Conservation (phyloP, 2,329 filamentous ascomycete genomes). For the Fusarium mexicanum region DNA sequence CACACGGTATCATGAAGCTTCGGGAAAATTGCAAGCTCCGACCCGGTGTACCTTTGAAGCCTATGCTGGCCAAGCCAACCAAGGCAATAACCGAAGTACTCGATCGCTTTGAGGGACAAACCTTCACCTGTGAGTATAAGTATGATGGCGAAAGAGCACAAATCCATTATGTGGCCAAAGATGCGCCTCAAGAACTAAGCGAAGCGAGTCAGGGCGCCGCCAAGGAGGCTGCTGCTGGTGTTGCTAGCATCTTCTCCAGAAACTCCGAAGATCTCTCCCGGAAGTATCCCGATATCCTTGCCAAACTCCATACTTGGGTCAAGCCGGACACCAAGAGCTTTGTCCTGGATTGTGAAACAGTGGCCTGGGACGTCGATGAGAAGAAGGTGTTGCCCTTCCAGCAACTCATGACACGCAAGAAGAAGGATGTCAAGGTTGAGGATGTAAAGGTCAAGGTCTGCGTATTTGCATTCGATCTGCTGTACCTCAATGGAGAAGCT, state of each 20-base stretch:
- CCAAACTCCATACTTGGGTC: conserved; percentile 88
- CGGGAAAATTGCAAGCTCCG: conserved; percentile 88
- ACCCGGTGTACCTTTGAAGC: conserved; percentile 93
- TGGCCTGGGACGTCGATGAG: conserved; percentile 93
- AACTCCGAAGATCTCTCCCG: conserved; percentile 98
- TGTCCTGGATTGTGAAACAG: conserved; percentile 97
- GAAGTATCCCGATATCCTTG: conserved; percentile 96
- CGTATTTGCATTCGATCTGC: conserved; percentile 93
- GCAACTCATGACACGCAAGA: conserved; percentile 96
- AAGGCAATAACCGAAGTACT: conserved; percentile 98
- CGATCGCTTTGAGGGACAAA: conserved; percentile 93
- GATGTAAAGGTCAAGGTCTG: conserved; percentile 97
- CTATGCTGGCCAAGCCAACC: conserved; percentile 98
- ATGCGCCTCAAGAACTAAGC: conserved; percentile 74
- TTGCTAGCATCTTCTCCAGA: conserved; percentile 93
- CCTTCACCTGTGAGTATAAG: conserved; percentile 98
- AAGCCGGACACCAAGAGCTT: conserved; percentile 92
- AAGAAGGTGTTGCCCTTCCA: conserved; percentile 98
- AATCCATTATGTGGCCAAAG: conserved; percentile 93
- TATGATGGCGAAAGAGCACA: conserved; percentile 99
- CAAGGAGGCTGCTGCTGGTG: conserved; percentile 74
- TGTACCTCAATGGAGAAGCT: conserved; percentile 92
- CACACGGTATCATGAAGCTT: conserved; percentile 85
- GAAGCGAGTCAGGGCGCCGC: conserved; percentile 68
- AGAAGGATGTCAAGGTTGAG: conserved; percentile 94